Conservation (phyloP, 345 rosid species). For the Eucalyptus polyanthemos region DNA sequence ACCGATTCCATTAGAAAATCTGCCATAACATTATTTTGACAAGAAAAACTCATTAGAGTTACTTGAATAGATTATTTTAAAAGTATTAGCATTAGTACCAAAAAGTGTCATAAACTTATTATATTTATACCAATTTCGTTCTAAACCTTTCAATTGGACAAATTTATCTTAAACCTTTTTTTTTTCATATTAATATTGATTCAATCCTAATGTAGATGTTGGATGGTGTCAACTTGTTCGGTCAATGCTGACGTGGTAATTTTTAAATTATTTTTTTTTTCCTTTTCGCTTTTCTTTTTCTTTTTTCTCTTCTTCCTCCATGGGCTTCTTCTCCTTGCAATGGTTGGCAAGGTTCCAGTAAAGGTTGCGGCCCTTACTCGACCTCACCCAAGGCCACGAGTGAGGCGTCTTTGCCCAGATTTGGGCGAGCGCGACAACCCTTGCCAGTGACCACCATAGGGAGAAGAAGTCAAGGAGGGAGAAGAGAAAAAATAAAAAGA, state of each 20-base stretch:
- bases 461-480: not conserved
- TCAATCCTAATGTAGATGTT: too few relatives aligned
- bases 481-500: not conserved
- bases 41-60: not conserved
- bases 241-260: too few relatives aligned
- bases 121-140: rapidly evolving
- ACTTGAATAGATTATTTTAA: not conserved
- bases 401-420: too few relatives aligned
- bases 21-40: not conserved
- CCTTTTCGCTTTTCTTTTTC: rapidly evolving
- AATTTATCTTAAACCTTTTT: too few relatives aligned
- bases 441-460: rapidly evolving
- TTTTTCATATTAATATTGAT: too few relatives aligned
- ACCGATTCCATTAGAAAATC: too few relatives aligned
- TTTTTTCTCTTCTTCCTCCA: too few relatives aligned
- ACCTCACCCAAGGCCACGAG: too few relatives aligned
- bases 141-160: too few relatives aligned
- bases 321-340: rapidly evolving
- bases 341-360: rapidly evolving
- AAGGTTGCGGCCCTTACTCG: too few relatives aligned
- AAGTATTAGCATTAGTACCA: not conserved
- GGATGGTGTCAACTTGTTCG: rapidly evolving
- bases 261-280: too few relatives aligned
- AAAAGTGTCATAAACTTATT: too few relatives aligned
- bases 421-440: rapidly evolving